Percentiles rank a stretch among this genome's conserved stretches.
Conservation (phyloP, 2,329 filamentous ascomycete species). For the Trichoderma atroviride region DNA sequence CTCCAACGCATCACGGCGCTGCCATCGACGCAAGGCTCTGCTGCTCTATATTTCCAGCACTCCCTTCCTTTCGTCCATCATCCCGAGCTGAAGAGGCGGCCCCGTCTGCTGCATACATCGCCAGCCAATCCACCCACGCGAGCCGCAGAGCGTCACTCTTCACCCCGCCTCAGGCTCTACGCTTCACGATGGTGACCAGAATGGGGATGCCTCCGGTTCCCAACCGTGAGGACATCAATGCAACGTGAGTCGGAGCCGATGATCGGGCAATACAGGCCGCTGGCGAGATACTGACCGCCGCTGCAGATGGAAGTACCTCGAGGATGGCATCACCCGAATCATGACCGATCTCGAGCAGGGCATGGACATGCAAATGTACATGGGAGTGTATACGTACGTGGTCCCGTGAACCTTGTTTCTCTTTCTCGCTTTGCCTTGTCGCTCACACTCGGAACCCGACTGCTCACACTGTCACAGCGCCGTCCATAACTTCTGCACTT, state of each 20-base stretch:
- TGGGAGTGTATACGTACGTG: conserved; percentile 87
- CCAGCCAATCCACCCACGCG: conserved; percentile 21
- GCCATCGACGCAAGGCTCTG: background rate
- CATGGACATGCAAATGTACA: conserved; percentile 95
- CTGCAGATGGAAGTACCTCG: conserved; percentile 82
- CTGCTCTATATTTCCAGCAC: background rate
- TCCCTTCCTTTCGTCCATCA: background rate
- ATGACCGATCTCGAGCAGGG: conserved; percentile 92
- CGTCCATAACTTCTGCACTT: conserved; percentile 99
- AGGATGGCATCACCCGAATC: conserved; percentile 85
- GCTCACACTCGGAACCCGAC: conserved; percentile 3
- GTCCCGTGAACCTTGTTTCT: background rate
- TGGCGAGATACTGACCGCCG: background rate
- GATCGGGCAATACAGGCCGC: background rate
- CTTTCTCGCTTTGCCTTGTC: background rate
- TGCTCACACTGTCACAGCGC: conserved; percentile 59
- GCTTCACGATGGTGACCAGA: conserved; percentile 40
- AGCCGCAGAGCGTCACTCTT: conserved; percentile 23
- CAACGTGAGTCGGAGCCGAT: conserved; percentile 46
- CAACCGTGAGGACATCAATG: conserved; percentile 62
- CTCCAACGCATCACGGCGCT: background rate
- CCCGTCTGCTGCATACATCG: background rate
- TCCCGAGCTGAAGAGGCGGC: conserved; percentile 1
- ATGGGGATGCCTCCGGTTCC: conserved; percentile 60
- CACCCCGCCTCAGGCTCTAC: conserved; percentile 23